These are phyloP conservation scores for Aphanoascus verrucosus DNA, from an alignment of 2,329 filamentous ascomycete genomes.

Conservation along the genomic window DNA sequence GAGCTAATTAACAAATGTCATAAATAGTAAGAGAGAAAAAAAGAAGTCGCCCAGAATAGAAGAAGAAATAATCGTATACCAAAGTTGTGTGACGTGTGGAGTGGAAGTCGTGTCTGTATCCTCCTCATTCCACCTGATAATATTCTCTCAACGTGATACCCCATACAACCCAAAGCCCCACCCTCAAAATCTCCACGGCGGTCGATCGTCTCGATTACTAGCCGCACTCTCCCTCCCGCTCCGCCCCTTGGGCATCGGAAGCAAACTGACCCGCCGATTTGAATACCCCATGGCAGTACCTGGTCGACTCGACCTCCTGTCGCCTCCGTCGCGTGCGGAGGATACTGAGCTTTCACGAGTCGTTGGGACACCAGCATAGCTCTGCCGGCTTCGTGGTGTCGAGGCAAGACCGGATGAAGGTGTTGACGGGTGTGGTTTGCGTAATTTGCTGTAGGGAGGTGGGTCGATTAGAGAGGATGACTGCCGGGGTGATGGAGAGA, in stretches of 20 bases:
- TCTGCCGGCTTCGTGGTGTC: slow-evolving; percentile 30
- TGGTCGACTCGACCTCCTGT: slow-evolving; percentile 17
- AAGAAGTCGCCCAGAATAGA: not conserved
- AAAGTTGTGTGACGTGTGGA: not conserved
- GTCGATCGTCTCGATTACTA: slow-evolving; percentile 21
- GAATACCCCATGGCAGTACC: slow-evolving; percentile 34
- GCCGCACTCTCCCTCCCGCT: slow-evolving; percentile 24
- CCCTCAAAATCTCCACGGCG: slow-evolving; percentile 27
- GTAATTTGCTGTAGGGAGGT: slow-evolving; percentile 35
- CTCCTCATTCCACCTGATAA: not conserved
- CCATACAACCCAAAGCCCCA: too few relatives aligned
- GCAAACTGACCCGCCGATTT: slow-evolving; percentile 31
- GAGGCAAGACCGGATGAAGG: slow-evolving; percentile 18
- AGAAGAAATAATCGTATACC: not conserved
- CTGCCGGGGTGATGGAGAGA: slow-evolving; percentile 18
- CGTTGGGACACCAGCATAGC: slow-evolving; percentile 28
- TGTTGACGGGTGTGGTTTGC: slow-evolving; percentile 19
- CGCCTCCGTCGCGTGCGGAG: slow-evolving; percentile 2
- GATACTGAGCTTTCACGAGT: slow-evolving; percentile 10
- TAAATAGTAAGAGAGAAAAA: not conserved
- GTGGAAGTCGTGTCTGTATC: not conserved
- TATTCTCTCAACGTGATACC: slow-evolving; percentile 11
- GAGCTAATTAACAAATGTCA: not conserved
- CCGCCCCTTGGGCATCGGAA: slow-evolving; percentile 29
- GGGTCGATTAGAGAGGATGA: slow-evolving; percentile 29